Base-by-base conservation (phyloP, 176 grass and related monocot species). In the Musa troglodytarum region DNA sequence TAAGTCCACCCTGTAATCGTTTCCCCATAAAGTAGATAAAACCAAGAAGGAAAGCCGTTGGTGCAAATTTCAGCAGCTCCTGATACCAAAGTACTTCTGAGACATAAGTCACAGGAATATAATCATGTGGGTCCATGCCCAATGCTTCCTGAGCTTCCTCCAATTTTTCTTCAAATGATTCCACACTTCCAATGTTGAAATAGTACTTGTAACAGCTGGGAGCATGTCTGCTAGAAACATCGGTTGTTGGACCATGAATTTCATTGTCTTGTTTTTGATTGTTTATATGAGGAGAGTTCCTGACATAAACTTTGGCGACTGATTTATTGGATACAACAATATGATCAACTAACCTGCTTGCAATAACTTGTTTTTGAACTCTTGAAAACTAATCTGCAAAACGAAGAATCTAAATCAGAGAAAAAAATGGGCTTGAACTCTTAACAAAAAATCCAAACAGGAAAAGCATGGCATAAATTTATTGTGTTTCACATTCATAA, bases 161-260 rank as follows among this genome's bases (percentile, higher is more conserved):
- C 84, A 98, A 79, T 67, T 98, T 93, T 69, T 89, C 86, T 84
- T 98, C 94, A 22, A 93, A 93, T 79, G 88, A 98, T 56, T 93
- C 94, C 17, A 98, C 86, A 19, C 90, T 98, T 72, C 94, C 94
- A 85, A 98, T 93, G 68, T 98, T 98, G 50, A 98, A 98, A 82
- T 85, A 91, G 79, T 83, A 98, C 72, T 87, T 89, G 73, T 81
- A 93, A 26, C 65, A 85, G 82, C 88, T 90, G 77, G 80, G 71
- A 64, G 75, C 53, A 12, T 78, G 63, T 78, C 55, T 75, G 29
- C 75, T 72, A 52, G 86, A 81, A 79, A 85, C 34, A 87, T 89
- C 72, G 63, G 56, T 77, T 68, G 81, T 86, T 17, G 83, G 74
- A 9, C 85, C 79, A 78, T 81, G 77, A 70, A 77, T 55, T 80